These are phyloP conservation scores for Areca catechu DNA, from an alignment of 176 grass and related monocot species.

Conservation along the genomic window DNA sequence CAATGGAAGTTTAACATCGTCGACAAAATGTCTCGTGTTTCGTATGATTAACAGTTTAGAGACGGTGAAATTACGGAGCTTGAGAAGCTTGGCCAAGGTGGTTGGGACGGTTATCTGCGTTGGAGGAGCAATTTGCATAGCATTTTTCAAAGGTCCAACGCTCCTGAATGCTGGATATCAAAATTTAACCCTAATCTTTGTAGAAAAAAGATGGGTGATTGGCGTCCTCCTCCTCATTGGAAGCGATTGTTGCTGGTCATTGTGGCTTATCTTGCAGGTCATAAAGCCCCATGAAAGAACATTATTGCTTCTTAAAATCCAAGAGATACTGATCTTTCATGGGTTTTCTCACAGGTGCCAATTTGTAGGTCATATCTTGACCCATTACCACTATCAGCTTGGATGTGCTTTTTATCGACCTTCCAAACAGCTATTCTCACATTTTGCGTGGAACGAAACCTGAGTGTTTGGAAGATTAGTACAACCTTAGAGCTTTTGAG, in stretches of 20 bases:
- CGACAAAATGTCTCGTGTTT: too few relatives aligned
- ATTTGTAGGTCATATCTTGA: slow-evolving; percentile 61
- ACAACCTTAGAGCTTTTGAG: slow-evolving; percentile 30
- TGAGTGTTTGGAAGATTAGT: slow-evolving; percentile 32
- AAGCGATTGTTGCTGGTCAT: slow-evolving; percentile 55
- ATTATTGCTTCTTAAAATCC: too few relatives aligned
- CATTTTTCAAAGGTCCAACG: slow-evolving; percentile 54
- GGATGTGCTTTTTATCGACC: slow-evolving; percentile 59
- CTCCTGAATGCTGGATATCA: slow-evolving; percentile 20
- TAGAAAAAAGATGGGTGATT: slow-evolving; percentile 19
- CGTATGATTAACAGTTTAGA: slow-evolving; percentile 30
- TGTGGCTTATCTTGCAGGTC: slow-evolving; percentile 73
- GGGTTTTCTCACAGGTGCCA: slow-evolving; percentile 28
- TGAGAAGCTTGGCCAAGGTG: slow-evolving; percentile 55
- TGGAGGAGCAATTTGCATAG: slow-evolving; percentile 48
- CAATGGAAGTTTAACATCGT: too few relatives aligned
- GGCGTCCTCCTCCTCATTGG: slow-evolving; percentile 36
- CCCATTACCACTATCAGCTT: slow-evolving; percentile 40
- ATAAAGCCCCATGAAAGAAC: background rate
- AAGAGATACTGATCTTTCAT: too few relatives aligned
- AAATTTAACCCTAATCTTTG: slow-evolving; percentile 3
- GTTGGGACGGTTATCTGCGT: slow-evolving; percentile 46
- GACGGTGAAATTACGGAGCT: slow-evolving; percentile 23
- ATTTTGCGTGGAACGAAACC: slow-evolving; percentile 27
- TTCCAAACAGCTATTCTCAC: slow-evolving; percentile 31